These are phyloP conservation scores for Nicotiana rustica DNA, from an alignment of 305 asterid genomes.

Conservation along the genomic window DNA sequence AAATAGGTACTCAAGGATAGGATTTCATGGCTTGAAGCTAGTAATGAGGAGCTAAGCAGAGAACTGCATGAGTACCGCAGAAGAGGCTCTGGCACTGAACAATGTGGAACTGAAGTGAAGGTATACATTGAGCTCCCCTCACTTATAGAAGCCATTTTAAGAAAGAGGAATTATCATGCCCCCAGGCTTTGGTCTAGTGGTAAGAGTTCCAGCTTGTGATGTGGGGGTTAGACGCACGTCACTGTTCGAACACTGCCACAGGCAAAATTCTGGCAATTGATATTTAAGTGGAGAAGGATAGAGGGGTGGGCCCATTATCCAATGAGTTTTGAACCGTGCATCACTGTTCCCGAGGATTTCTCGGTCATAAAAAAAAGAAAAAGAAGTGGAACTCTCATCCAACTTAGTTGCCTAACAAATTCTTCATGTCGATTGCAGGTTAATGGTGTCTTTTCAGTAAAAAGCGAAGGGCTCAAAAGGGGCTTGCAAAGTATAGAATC, in stretches of 20 bases:
- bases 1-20: conserved; percentile 84
- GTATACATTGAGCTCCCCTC: conserved; percentile 47
- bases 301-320: not conserved
- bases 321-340: not conserved
- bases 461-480: conserved; percentile 89
- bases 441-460: conserved; percentile 55
- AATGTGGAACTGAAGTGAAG: conserved; percentile 60
- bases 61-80: conserved; percentile 83
- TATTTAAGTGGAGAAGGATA: not conserved
- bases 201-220: conserved; percentile 15
- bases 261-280: not conserved
- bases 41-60: conserved; percentile 84
- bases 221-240: conserved; percentile 9
- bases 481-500: conserved; percentile 94
- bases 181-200: not conserved
- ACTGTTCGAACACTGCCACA: not conserved
- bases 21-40: conserved; percentile 93
- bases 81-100: conserved; percentile 62
- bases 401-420: conserved; percentile 28
- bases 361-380: not conserved
- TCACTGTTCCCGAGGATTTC: not conserved
- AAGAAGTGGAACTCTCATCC: not conserved
- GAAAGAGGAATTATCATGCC: conserved; percentile 16
- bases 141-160: conserved; percentile 17
- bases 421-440: conserved; percentile 53